A percentile compares a stretch with the other conserved stretches of the same genome.
Evolutionary conservation across 202 grass and related monocot species (phyloP).

Genomic region (Schoenoplectus triqueter): DNA sequence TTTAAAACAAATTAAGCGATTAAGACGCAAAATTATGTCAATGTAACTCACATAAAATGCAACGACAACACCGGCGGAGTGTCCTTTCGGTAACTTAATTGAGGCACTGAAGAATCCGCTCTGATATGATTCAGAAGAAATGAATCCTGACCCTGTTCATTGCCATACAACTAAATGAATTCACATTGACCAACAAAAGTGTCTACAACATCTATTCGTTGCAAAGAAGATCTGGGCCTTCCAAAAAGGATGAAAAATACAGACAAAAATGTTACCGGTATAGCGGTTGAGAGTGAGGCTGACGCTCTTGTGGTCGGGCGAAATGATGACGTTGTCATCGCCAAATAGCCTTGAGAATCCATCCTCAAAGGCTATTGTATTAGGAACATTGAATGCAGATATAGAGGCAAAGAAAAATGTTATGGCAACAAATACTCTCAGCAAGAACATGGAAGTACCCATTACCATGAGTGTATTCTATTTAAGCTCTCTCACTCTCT

Average conservation of each 20-base stretch:
- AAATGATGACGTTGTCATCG: constrained; percentile 60
- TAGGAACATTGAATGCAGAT: constrained; percentile 49
- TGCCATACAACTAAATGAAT: neutral
- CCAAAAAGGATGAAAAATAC: neutral
- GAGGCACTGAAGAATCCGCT: constrained; percentile 89
- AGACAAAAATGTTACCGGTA: constrained; percentile 53
- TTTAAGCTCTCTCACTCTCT: constrained; percentile 6
- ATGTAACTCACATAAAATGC: constrained; percentile 82
- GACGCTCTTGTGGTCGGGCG: constrained; percentile 46
- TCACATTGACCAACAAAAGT: neutral
- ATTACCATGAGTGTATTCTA: constrained; percentile 8
- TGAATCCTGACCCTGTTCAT: constrained; percentile 79
- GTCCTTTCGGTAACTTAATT: constrained; percentile 71
- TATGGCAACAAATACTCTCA: neutral
- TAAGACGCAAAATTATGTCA: neutral
- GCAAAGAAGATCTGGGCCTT: neutral
- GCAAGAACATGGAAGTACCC: constrained; percentile 26
- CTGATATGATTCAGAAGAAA: constrained; percentile 77
- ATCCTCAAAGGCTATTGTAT: constrained; percentile 59
- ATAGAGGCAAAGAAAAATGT: constrained; percentile 20
- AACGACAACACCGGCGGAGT: constrained; percentile 89
- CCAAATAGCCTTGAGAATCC: constrained; percentile 70
- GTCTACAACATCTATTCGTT: constrained; percentile 2
- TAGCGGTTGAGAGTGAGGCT: constrained; percentile 62
- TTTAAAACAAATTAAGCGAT: too few species aligned